These are phyloP conservation scores for Naganishia friedmannii DNA, from an alignment of 768 basidiomycete species.

Conservation along the genomic window DNA sequence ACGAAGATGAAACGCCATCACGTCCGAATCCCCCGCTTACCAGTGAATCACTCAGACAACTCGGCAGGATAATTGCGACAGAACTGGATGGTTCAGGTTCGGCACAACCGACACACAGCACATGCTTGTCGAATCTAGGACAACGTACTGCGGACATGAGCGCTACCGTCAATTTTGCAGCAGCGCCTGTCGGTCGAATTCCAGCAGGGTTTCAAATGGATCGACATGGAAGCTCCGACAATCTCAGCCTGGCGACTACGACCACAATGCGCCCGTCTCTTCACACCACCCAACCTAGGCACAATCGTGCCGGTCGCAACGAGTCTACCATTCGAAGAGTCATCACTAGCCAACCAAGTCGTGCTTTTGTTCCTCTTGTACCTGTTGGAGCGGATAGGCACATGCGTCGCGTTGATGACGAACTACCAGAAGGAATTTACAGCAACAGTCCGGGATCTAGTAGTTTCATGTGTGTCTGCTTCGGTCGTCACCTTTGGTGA, in stretches of 20 bases:
- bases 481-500: conserved; percentile 16
- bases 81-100: neutral
- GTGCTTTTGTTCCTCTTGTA: neutral
- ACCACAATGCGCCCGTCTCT: conserved; percentile 15
- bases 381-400: neutral
- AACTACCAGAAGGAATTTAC: conserved; percentile 8
- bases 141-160: neutral
- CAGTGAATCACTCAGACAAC: conserved; percentile 13
- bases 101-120: neutral
- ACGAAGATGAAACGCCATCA: neutral
- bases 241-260: conserved; percentile 18
- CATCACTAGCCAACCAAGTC: neutral
- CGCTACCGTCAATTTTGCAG: neutral
- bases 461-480: conserved; percentile 4
- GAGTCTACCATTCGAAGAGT: neutral
- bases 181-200: neutral
- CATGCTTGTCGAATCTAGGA: neutral
- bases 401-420: neutral
- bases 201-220: neutral
- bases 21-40: neutral
- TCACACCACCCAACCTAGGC: neutral
- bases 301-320: neutral
- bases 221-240: neutral
- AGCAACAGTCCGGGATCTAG: too few relatives aligned
- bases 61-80: neutral